These are phyloP conservation scores for Brassica rapa DNA, from an alignment of 345 rosid species.

Conservation along the genomic window DNA sequence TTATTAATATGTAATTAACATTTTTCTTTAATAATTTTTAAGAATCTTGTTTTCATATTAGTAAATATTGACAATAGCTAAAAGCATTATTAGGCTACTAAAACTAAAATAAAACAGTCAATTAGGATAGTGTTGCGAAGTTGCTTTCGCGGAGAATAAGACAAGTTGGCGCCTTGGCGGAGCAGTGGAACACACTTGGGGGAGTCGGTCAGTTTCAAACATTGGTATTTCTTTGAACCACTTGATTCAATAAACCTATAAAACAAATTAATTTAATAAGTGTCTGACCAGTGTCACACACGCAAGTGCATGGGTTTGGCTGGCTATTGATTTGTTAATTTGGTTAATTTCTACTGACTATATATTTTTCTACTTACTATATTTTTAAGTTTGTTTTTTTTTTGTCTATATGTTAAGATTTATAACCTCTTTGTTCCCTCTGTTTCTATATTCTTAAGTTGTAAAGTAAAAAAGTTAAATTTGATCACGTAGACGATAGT, in stretches of 20 bases:
- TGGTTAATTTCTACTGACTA: slow-evolving; percentile 9
- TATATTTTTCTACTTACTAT: slow-evolving; percentile 13
- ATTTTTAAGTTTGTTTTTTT: neutral
- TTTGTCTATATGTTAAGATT: too few species aligned
- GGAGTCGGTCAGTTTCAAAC: slow-evolving; percentile 32
- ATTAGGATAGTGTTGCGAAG: slow-evolving; percentile 34
- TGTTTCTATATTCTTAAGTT: neutral
- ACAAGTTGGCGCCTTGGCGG: slow-evolving; percentile 36
- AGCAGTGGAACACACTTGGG: slow-evolving; percentile 32
- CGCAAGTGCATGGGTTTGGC: slow-evolving; percentile 18
- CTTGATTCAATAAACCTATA: neutral
- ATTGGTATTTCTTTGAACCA: neutral
- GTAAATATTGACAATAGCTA: neutral
- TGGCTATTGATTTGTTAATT: slow-evolving; percentile 12
- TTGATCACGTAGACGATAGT: slow-evolving; percentile 35
- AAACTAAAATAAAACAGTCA: slow-evolving; percentile 24
- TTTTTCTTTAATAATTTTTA: neutral
- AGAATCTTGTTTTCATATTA: neutral
- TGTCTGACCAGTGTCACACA: neutral
- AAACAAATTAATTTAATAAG: neutral
- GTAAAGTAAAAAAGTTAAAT: slow-evolving; percentile 11
- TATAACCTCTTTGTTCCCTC: too few species aligned
- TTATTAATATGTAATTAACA: neutral
- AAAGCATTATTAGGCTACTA: neutral
- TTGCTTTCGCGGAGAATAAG: slow-evolving; percentile 28